Percentiles rank a stretch among this genome's conserved stretches.
These are phyloP conservation scores for Clarireedia sp. DNA, from an alignment of 2,329 filamentous ascomycete genomes.

Conservation along the genomic window DNA sequence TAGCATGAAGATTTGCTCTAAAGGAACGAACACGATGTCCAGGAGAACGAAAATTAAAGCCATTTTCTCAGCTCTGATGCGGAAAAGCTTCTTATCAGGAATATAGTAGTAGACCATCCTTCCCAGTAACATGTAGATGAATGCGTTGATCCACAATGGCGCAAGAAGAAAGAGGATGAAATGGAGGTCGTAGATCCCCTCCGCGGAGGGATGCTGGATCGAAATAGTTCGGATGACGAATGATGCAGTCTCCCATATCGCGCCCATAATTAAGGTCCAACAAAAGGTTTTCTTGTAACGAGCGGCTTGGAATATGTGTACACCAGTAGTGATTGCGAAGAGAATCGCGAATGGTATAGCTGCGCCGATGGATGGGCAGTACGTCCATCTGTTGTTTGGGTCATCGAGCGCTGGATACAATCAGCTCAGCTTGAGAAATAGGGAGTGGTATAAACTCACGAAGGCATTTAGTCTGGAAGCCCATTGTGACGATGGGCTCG, in stretches of 20 bases:
- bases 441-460: neutral
- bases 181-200: slow-evolving; percentile 26
- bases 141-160: slow-evolving; percentile 30
- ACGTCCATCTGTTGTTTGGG: neutral
- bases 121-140: slow-evolving; percentile 30
- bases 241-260: slow-evolving; percentile 35
- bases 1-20: neutral
- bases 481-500: neutral
- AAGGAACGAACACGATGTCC: slow-evolving; percentile 37
- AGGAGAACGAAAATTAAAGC: slow-evolving; percentile 40
- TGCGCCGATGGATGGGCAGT: slow-evolving; percentile 29
- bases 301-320: slow-evolving; percentile 31
- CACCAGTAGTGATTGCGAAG: slow-evolving; percentile 29
- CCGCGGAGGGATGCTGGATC: slow-evolving; percentile 33
- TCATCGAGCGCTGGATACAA: neutral
- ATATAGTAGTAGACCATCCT: slow-evolving; percentile 31
- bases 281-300: slow-evolving; percentile 33
- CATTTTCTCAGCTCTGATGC: slow-evolving; percentile 31
- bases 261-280: slow-evolving; percentile 39
- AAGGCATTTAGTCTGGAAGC: neutral
- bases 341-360: slow-evolving; percentile 31
- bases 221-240: slow-evolving; percentile 35
- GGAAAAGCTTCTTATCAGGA: slow-evolving; percentile 31
- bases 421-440: neutral
- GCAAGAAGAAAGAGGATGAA: slow-evolving; percentile 36